Evolutionary conservation across 805 yeast genomes (phyloP).

Genomic region (Ogataea dorogensis): DNA sequence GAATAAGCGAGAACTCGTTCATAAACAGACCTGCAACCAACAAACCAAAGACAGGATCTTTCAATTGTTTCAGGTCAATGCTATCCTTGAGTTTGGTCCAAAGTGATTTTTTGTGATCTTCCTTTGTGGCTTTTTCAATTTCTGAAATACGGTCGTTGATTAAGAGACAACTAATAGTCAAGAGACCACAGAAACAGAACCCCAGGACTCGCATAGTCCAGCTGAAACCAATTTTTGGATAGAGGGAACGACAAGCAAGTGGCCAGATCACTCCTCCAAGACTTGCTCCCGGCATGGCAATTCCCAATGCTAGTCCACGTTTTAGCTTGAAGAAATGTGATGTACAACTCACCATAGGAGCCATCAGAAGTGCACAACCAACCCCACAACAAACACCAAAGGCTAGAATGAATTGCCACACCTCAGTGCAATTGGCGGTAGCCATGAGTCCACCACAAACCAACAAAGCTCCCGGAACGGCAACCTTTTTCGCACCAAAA

Average conservation of each 20-base stretch:
- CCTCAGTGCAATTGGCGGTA: constrained; percentile 41
- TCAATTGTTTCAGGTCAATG: constrained; percentile 40
- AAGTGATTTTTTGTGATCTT: constrained; percentile 5
- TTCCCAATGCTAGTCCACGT: constrained; percentile 60
- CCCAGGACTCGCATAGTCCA: constrained; percentile 62
- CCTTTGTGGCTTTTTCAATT: constrained; percentile 15
- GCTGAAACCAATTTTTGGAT: constrained; percentile 48
- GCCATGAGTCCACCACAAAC: constrained; percentile 42
- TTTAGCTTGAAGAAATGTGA: constrained; percentile 59
- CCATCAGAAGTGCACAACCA: constrained; percentile 46
- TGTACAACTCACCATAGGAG: constrained; percentile 48
- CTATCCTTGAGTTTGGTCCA: constrained; percentile 25
- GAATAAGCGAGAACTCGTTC: constrained; percentile 52
- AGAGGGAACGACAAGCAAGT: constrained; percentile 49
- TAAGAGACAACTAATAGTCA: constrained; percentile 33
- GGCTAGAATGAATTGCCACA: constrained; percentile 51
- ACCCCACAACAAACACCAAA: constrained; percentile 46
- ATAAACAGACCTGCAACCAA: constrained; percentile 42
- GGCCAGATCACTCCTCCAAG: constrained; percentile 59
- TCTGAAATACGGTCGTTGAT: constrained; percentile 31
- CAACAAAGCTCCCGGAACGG: constrained; percentile 36
- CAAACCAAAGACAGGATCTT: constrained; percentile 42
- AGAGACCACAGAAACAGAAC: constrained; percentile 39
- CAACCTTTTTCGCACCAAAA: constrained; percentile 42
- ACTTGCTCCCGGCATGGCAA: constrained; percentile 60